A percentile compares a stretch with the other conserved stretches of the same genome.
Evolutionary conservation across 108 stramenopile genomes (phyloP).

Genomic region (Cylindrotheca fusiformis): DNA sequence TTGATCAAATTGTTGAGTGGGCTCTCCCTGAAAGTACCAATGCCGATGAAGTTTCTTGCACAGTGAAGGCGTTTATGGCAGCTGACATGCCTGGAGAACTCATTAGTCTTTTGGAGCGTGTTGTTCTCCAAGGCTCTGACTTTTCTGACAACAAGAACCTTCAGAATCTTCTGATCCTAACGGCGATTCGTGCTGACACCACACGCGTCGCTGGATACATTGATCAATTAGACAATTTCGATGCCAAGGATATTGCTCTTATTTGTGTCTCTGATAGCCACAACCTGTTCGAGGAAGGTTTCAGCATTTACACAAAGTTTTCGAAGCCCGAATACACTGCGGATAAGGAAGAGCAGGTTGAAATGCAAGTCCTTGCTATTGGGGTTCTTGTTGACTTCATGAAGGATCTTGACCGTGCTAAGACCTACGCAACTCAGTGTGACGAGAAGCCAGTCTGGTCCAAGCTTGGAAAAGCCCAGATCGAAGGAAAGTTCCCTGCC

Average conservation of each 20-base stretch:
- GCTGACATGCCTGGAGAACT: constrained; percentile 98
- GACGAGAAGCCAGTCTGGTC: constrained; percentile 98
- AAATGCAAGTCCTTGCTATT: constrained; percentile 95
- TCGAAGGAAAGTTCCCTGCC: constrained; percentile 93
- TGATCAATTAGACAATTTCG: constrained; percentile 99
- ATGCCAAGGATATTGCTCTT: constrained; percentile 98
- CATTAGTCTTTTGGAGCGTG: constrained; percentile 97
- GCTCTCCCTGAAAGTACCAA: constrained; percentile 98
- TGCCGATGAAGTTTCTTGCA: constrained; percentile 98
- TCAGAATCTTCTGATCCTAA: constrained; percentile 99
- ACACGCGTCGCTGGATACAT: constrained; percentile 98
- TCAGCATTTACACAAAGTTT: constrained; percentile 98
- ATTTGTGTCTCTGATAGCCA: constrained; percentile 98
- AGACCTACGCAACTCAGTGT: constrained; percentile 95
- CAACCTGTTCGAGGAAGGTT: constrained; percentile 99
- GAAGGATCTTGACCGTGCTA: constrained; percentile 96
- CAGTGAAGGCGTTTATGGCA: constrained; percentile 99
- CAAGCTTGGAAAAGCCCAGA: constrained; percentile 97
- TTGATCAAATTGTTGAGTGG: constrained; percentile 99
- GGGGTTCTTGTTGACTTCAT: constrained; percentile 97
- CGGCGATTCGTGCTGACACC: constrained; percentile 96
- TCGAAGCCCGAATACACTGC: constrained; percentile 87
- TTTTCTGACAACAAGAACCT: constrained; percentile 99
- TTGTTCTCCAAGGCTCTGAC: constrained; percentile 98
- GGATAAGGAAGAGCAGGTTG: constrained; percentile 90